Base-by-base conservation (phyloP, 2,329 filamentous ascomycete genomes). In the Xylariaceae sp. region DNA sequence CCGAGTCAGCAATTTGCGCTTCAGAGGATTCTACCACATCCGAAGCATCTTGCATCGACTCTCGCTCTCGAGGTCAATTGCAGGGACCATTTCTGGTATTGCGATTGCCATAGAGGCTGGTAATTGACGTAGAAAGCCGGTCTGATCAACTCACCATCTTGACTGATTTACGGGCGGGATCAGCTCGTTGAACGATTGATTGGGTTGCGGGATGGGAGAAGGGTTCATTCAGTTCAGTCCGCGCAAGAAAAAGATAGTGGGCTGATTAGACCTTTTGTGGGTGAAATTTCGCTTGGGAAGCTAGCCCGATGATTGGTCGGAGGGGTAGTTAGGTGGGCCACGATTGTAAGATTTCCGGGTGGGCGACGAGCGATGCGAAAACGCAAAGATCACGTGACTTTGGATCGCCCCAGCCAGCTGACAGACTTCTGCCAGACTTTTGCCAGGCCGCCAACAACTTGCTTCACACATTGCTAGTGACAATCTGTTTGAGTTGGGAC, bases 1-100 rank as follows among this genome's bases (percentile, higher is more conserved):
- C 76, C 86, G 89, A 96, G 90, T 96, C 91, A 96, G 92, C 92
- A 96, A 96, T 96, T 96, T 85, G 85, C 91, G 91, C 91, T 96
- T 96, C 91, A 96, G 91, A 83, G 48, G 65, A 70, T 66, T 72
- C 70, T 65, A 71, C 78, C 70, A 49, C 1, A 65, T 88, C 89
- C 91, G 92, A 96, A 96, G 91, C 91, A 95, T 90, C 89, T 96
- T 96, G 92, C 90, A 83, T 80, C 80, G 89, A 94, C 88, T 88
- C 87, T 82, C 49, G 51, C 53, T 44, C 39, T 46, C 37, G 31
- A 31, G 71, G 59, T 41, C 58, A 60, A 62, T 63, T 60, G 58
- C 65, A 64, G 60, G 47, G 39, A 62, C 65, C 62, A 56, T 68
- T 68, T 66, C 64, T 66, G 60, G 62, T 66, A 64, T 62, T 60